Evolutionary conservation across 2,329 filamentous ascomycete species (phyloP).

Genomic region (Pseudopithomyces chartarum): DNA sequence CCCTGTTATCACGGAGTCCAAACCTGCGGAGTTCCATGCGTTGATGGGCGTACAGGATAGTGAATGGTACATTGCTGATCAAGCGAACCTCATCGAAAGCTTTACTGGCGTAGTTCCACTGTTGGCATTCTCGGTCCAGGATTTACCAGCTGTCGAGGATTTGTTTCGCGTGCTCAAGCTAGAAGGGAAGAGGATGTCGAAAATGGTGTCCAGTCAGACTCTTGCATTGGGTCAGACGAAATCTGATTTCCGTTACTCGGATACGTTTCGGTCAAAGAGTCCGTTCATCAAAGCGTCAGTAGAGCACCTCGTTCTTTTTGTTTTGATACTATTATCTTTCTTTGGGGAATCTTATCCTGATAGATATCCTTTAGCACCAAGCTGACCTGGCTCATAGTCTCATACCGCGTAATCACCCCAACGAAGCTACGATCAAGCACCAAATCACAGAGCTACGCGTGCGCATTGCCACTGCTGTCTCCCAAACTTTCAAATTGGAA

Average conservation of each 20-base stretch:
- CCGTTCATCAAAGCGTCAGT: conserved; percentile 3
- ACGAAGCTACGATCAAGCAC: neutral
- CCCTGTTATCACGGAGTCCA: neutral
- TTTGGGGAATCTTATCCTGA: too few relatives aligned
- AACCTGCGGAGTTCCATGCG: neutral
- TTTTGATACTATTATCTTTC: neutral
- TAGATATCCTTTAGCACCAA: too few relatives aligned
- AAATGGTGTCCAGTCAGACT: neutral
- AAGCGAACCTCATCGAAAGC: neutral
- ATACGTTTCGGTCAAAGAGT: neutral
- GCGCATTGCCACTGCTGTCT: neutral
- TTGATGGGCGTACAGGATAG: neutral
- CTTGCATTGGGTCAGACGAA: neutral
- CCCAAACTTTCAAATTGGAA: neutral
- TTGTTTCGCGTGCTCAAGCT: neutral
- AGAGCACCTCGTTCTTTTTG: neutral
- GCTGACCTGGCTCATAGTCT: neutral
- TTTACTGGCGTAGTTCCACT: conserved; percentile 4
- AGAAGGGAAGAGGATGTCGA: neutral
- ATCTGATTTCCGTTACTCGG: neutral
- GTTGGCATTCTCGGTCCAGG: neutral
- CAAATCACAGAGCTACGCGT: neutral
- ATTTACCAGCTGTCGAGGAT: neutral
- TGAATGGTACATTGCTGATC: conserved; percentile 9
- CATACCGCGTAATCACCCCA: neutral